phyloP scores from a whole-genome alignment of 2,329 filamentous ascomycete genomes.

The Fusarium secorum region DNA sequence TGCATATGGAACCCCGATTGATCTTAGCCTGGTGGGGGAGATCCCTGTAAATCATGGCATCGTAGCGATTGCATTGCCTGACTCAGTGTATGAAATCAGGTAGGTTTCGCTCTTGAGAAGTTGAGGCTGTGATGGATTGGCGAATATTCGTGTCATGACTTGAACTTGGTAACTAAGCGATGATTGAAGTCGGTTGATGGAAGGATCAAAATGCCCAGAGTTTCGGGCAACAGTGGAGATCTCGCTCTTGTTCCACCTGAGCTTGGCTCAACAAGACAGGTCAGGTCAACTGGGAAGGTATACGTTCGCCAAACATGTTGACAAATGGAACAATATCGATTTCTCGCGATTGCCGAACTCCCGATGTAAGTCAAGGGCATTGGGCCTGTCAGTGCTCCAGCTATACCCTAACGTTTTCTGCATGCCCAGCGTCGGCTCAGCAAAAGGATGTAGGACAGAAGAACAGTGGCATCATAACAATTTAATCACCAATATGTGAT shows the following conservation, averaged over 20 bases:
- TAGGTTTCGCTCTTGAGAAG: background rate
- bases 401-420: background rate
- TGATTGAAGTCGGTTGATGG: background rate
- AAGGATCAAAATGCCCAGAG: background rate
- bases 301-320: background rate
- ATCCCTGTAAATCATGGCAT: background rate
- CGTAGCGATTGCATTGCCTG: background rate
- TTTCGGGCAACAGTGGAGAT: conserved; percentile 19
- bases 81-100: background rate
- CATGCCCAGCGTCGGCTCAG: background rate
- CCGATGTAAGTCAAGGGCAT: accelerated
- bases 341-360: accelerated
- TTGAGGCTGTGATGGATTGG: background rate
- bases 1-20: background rate
- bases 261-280: background rate
- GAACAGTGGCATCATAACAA: background rate
- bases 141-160: background rate
- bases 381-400: background rate
- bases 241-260: background rate
- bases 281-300: background rate
- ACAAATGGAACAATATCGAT: background rate
- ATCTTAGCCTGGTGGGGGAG: background rate
- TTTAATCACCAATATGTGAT: background rate
- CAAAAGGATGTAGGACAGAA: background rate
- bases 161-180: background rate